Percentiles rank a stretch among this genome's conserved stretches.
Evolutionary conservation across 2,329 filamentous ascomycete species (phyloP).

Genomic region (Fusarium avenaceum): DNA sequence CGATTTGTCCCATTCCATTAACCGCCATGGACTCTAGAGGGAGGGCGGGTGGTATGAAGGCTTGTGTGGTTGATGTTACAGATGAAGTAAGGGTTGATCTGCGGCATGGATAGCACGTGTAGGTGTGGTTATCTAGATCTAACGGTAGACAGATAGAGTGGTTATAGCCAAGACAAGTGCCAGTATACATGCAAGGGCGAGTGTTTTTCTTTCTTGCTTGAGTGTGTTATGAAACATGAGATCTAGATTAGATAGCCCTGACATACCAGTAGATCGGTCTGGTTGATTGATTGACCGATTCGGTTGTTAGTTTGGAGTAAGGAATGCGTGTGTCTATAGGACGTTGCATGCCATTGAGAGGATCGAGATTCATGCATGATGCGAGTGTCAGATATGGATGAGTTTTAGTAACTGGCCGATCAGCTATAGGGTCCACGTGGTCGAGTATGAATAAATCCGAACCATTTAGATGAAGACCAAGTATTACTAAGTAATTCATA

Average conservation of each 20-base stretch:
- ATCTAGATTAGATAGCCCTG: not conserved
- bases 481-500: no score
- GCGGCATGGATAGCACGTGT: slow-evolving; percentile 31
- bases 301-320: slow-evolving; percentile 7
- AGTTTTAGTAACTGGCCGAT: not conserved
- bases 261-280: slow-evolving; percentile 6
- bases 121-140: not conserved
- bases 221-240: slow-evolving; percentile 1
- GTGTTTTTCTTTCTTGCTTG: not conserved
- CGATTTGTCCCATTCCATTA: slow-evolving; percentile 30
- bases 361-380: slow-evolving; percentile 28
- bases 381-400: not conserved
- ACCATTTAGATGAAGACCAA: not conserved
- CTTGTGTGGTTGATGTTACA: slow-evolving; percentile 15
- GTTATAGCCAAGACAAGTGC: not conserved
- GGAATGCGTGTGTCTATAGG: slow-evolving; percentile 6
- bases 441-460: not conserved
- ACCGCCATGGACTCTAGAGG: not conserved
- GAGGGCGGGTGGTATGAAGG: slow-evolving; percentile 26
- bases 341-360: slow-evolving; percentile 19
- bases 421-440: not conserved
- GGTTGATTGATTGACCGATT: not conserved
- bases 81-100: slow-evolving; percentile 17
- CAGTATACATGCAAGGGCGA: slow-evolving; percentile 26
- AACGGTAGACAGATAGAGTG: slow-evolving; percentile 4